phyloP scores from a whole-genome alignment of 2,329 filamentous ascomycete genomes.

The Aspergillus candidus region DNA sequence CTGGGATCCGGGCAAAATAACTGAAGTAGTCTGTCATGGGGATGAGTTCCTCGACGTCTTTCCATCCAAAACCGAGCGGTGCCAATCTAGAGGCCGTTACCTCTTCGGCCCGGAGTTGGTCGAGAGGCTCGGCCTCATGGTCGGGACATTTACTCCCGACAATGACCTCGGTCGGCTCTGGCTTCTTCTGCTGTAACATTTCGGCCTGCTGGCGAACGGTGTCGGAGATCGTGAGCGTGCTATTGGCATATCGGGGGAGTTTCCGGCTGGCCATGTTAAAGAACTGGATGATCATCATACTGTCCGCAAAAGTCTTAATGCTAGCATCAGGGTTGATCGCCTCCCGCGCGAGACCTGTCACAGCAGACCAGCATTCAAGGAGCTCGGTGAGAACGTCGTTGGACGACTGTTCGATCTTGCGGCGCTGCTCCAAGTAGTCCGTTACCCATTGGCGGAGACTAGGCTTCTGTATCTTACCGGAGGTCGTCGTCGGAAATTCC shows the following conservation, averaged over 20 bases:
- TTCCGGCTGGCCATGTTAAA: neutral
- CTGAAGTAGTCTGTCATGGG: neutral
- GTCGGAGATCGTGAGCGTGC: too few relatives aligned
- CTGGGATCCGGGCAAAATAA: neutral
- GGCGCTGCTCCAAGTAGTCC: conserved; percentile 1
- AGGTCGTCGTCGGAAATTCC: neutral
- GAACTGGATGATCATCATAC: conserved; percentile 5
- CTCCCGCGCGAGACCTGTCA: conserved; percentile 1
- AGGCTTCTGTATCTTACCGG: conserved; percentile 1
- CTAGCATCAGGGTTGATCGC: neutral
- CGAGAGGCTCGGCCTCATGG: too few relatives aligned
- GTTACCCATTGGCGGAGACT: neutral
- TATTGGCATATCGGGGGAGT: neutral
- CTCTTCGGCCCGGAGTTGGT: too few relatives aligned
- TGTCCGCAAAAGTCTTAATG: conserved; percentile 2
- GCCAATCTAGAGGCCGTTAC: too few relatives aligned
- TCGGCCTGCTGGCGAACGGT: too few relatives aligned
- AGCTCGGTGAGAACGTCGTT: neutral
- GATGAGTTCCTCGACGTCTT: neutral
- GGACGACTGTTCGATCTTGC: neutral
- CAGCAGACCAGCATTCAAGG: neutral
- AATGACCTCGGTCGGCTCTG: too few relatives aligned
- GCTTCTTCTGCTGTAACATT: too few relatives aligned
- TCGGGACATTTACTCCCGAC: too few relatives aligned
- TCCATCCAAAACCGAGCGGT: neutral